These are phyloP conservation scores for Thuja plicata DNA, from an alignment of 83 land plant genomes.

Conservation along the genomic window DNA sequence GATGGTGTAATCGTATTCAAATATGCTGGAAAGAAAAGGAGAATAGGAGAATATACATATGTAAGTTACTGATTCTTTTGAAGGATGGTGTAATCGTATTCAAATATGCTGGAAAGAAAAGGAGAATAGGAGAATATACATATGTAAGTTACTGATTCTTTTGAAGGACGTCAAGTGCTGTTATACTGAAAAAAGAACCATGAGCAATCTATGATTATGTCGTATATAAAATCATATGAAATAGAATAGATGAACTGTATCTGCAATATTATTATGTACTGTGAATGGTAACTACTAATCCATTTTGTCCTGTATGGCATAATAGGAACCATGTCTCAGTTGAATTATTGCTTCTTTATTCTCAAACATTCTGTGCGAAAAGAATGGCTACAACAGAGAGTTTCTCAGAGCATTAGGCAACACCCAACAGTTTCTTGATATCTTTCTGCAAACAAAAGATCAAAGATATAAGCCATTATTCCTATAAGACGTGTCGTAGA, in stretches of 20 bases:
- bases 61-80: no score
- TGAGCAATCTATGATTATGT: neutral
- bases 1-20: neutral
- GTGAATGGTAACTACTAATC: neutral
- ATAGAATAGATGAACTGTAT: neutral
- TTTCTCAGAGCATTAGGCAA: neutral
- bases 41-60: no score
- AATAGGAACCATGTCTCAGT: neutral
- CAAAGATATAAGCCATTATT: neutral
- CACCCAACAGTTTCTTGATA: conserved; percentile 52
- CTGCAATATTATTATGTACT: neutral
- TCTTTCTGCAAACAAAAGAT: conserved; percentile 41
- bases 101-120: neutral
- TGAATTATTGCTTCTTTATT: neutral
- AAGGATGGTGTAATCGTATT: neutral
- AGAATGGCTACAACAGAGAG: neutral
- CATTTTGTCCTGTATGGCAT: neutral
- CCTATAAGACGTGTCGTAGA: neutral
- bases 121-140: neutral
- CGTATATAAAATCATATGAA: neutral
- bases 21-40: neutral
- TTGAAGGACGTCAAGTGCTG: neutral
- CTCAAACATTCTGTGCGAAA: neutral
- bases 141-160: neutral
- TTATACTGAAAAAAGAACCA: neutral